These are phyloP conservation scores for Piloderma croceum DNA, from an alignment of 768 basidiomycete genomes.

Conservation along the genomic window DNA sequence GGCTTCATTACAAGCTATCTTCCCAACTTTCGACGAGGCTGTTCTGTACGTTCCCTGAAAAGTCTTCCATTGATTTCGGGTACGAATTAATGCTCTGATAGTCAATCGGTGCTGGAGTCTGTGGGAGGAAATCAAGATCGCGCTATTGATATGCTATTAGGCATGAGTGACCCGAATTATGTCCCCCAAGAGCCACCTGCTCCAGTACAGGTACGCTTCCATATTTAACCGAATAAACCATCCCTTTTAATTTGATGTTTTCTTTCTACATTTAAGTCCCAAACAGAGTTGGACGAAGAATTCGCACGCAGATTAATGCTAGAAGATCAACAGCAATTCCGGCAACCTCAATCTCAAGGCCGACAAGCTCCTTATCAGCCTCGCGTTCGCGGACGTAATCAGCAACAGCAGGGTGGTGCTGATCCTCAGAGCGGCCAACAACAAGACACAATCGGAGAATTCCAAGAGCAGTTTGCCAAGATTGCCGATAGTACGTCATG, in stretches of 20 bases:
- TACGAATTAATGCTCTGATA: conserved; percentile 18
- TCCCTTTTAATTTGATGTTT: background rate
- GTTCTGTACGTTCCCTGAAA: conserved; percentile 46
- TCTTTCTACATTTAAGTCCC: conserved; percentile 31
- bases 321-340: conserved; percentile 42
- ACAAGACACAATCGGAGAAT: conserved; percentile 55
- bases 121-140: conserved; percentile 65
- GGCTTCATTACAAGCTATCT: conserved; percentile 56
- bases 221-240: conserved; percentile 15
- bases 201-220: conserved; percentile 21
- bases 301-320: conserved; percentile 67
- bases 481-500: conserved; percentile 66
- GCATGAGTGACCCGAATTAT: conserved; percentile 83
- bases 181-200: conserved; percentile 26
- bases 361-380: background rate
- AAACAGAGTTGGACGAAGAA: conserved; percentile 74
- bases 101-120: conserved; percentile 67
- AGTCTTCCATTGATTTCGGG: background rate
- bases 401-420: background rate
- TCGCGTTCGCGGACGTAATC: conserved; percentile 12
- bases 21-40: conserved; percentile 75
- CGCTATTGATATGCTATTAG: conserved; percentile 71
- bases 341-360: conserved; percentile 7
- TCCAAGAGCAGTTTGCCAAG: conserved; percentile 70
- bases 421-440: conserved; percentile 18